Conservation (phyloP, 2,329 filamentous ascomycete species). For the Pyrenophora teres region DNA sequence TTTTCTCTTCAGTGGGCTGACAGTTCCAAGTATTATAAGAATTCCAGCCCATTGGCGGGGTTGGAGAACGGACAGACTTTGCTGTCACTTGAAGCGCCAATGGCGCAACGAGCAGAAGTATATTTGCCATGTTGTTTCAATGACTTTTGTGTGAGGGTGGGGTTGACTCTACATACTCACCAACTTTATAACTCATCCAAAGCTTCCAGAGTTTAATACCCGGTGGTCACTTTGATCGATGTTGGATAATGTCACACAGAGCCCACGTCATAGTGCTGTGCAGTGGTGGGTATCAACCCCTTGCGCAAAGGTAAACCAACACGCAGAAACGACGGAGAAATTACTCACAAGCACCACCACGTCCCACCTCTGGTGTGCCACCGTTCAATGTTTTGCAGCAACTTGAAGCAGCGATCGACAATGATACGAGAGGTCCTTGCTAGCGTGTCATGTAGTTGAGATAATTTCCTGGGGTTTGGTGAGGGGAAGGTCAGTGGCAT, state of each 20-base stretch:
- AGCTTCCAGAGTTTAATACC: background rate
- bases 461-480: background rate
- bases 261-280: background rate
- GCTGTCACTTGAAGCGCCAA: constrained; percentile 16
- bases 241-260: background rate
- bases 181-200: background rate
- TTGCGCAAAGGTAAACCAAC: too few species aligned
- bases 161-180: too few species aligned
- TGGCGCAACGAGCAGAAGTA: constrained; percentile 5
- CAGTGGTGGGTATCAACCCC: background rate
- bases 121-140: background rate
- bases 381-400: background rate
- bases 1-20: constrained; percentile 54
- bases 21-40: constrained; percentile 63
- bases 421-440: background rate
- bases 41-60: constrained; percentile 57
- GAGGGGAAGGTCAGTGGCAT: constrained; percentile 9
- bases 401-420: background rate
- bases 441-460: background rate
- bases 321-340: constrained; percentile 3
- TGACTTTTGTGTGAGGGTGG: background rate
- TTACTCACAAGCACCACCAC: constrained; percentile 2
- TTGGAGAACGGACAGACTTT: constrained; percentile 28
- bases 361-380: constrained; percentile 9
- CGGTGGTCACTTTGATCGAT: background rate